A percentile compares a stretch with the other conserved stretches of the same genome.
Conservation (phyloP, 345 rosid species). For the Hibiscus syriacus region DNA sequence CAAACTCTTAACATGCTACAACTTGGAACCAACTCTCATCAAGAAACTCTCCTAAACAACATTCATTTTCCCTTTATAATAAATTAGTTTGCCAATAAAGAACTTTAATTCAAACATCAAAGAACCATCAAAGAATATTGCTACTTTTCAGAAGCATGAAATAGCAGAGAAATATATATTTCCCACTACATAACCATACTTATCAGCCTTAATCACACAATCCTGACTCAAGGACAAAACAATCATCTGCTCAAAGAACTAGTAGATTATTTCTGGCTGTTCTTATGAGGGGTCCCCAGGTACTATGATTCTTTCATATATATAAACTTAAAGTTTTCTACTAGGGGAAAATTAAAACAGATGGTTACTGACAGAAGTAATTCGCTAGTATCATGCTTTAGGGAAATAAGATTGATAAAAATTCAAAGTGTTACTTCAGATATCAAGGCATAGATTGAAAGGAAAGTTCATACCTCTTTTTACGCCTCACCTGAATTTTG, state of each 20-base stretch:
- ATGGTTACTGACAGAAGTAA: not conserved
- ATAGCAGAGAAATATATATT: not conserved
- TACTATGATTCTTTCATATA: not conserved
- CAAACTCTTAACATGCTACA: not conserved
- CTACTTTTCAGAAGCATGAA: not conserved
- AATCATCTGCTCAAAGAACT: not conserved
- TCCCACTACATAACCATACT: not conserved
- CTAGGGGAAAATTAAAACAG: not conserved
- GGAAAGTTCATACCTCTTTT: constrained; percentile 40
- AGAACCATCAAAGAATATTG: not conserved
- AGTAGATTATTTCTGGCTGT: not conserved
- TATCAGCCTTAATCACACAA: not conserved
- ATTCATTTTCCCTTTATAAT: not conserved
- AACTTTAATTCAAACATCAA: constrained; percentile 1
- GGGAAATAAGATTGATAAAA: not conserved
- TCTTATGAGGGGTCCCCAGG: not conserved
- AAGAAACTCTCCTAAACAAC: not conserved
- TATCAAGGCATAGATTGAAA: not conserved
- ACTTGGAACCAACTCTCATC: not conserved
- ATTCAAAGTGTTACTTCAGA: not conserved
- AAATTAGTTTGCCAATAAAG: not conserved
- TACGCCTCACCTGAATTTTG: constrained; percentile 44
- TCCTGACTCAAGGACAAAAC: not conserved
- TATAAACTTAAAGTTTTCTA: not conserved
- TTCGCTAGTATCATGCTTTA: not conserved